phyloP scores from a whole-genome alignment of 2,329 filamentous ascomycete species.

The Leptographium wingfieldii region DNA sequence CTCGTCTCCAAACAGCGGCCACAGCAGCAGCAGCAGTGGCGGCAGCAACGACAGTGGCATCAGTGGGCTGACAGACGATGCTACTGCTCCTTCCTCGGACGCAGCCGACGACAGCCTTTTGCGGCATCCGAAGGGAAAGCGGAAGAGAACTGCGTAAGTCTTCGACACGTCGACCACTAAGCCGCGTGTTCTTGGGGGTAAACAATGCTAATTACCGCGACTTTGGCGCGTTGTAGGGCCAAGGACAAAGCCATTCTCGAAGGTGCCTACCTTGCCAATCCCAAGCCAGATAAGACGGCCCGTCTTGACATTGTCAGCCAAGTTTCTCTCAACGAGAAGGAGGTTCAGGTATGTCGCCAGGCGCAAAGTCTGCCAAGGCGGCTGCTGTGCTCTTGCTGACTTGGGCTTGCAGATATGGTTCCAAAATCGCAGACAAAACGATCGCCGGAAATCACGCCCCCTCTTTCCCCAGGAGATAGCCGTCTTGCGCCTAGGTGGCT shows the following conservation, averaged over 20 bases:
- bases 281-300: slow-evolving; percentile 83
- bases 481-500: slow-evolving; percentile 41
- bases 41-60: not conserved
- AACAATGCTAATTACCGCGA: not conserved
- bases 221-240: slow-evolving; percentile 37
- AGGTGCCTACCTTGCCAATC: slow-evolving; percentile 69
- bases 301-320: slow-evolving; percentile 73
- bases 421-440: slow-evolving; percentile 88
- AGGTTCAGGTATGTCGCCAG: slow-evolving; percentile 66
- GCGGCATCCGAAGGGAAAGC: slow-evolving; percentile 45
- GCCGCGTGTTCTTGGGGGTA: not conserved
- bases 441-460: slow-evolving; percentile 76
- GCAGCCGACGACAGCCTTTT: slow-evolving; percentile 6
- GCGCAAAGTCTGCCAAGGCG: not conserved
- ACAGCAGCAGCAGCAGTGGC: slow-evolving; percentile 8
- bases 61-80: slow-evolving; percentile 5
- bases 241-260: slow-evolving; percentile 86
- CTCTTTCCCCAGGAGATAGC: slow-evolving; percentile 66
- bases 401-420: slow-evolving; percentile 70
- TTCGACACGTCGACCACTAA: not conserved
- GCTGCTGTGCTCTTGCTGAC: not conserved
- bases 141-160: slow-evolving; percentile 51
- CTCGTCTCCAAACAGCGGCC: not conserved
- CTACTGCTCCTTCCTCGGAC: slow-evolving; percentile 8
- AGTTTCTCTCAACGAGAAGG: slow-evolving; percentile 85